These are phyloP conservation scores for Angophora floribunda DNA, from an alignment of 345 rosid genomes.

Conservation along the genomic window DNA sequence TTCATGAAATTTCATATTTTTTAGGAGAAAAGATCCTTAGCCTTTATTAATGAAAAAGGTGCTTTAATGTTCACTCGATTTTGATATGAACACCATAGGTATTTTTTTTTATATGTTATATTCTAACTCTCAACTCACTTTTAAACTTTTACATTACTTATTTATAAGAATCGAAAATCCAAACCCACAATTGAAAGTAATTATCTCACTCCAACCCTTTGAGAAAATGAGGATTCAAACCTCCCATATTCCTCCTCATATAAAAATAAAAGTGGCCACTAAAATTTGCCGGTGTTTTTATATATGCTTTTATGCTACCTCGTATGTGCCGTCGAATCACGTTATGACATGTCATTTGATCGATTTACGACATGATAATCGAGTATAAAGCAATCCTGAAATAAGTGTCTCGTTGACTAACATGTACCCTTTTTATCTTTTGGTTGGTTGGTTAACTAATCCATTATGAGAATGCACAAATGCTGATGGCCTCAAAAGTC, in stretches of 20 bases:
- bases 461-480: neutral
- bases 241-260: no score
- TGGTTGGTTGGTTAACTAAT: no score
- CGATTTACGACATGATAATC: neutral
- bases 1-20: neutral
- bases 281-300: no score
- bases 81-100: neutral
- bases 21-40: neutral
- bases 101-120: no score
- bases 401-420: neutral
- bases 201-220: no score
- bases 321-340: neutral
- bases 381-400: neutral
- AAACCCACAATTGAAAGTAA: no score
- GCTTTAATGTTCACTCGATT: neutral
- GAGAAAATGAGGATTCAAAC: no score
- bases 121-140: no score
- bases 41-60: neutral
- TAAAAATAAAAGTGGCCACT: no score
- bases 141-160: no score
- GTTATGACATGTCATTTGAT: neutral
- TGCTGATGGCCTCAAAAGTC: neutral
- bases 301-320: neutral
- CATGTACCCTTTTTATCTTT: neutral
- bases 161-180: no score